A percentile compares a stretch with the other conserved stretches of the same genome.
Evolutionary conservation across 164 flowering plant genomes (phyloP).

Genomic region (Amborella trichopoda): DNA sequence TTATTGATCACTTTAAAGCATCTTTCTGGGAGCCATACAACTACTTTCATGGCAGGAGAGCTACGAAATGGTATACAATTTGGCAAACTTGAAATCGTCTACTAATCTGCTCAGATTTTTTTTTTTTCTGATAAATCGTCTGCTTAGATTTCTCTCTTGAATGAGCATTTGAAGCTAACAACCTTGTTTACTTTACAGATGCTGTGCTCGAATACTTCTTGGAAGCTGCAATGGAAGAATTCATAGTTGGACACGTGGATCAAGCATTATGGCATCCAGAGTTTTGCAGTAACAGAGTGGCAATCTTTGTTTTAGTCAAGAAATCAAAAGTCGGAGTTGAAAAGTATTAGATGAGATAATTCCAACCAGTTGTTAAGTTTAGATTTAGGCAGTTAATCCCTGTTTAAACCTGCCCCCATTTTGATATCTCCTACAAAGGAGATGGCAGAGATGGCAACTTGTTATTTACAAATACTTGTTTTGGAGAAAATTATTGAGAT

Average conservation of each 20-base stretch:
- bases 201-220: constrained; percentile 69
- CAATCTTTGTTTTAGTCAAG: constrained; percentile 49
- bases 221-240: constrained; percentile 62
- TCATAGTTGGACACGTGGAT: constrained; percentile 58
- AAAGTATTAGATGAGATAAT: too few relatives aligned
- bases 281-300: constrained; percentile 57
- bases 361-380: too few relatives aligned
- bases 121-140: background rate
- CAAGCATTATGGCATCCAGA: constrained; percentile 87
- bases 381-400: too few relatives aligned
- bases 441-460: too few relatives aligned
- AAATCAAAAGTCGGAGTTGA: too few relatives aligned
- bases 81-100: background rate
- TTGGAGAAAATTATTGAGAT: too few relatives aligned
- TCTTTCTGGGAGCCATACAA: constrained; percentile 59
- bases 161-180: background rate
- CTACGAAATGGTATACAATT: constrained; percentile 59
- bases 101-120: background rate
- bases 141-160: background rate
- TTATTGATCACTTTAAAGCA: constrained; percentile 45
- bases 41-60: constrained; percentile 70
- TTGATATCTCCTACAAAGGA: too few relatives aligned
- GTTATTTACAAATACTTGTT: too few relatives aligned
- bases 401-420: too few relatives aligned
- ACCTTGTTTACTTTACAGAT: constrained; percentile 32